Percentiles rank a stretch among this genome's conserved stretches.
Conservation (phyloP, 2,329 filamentous ascomycete genomes). For the Aureobasidium pullulans region DNA sequence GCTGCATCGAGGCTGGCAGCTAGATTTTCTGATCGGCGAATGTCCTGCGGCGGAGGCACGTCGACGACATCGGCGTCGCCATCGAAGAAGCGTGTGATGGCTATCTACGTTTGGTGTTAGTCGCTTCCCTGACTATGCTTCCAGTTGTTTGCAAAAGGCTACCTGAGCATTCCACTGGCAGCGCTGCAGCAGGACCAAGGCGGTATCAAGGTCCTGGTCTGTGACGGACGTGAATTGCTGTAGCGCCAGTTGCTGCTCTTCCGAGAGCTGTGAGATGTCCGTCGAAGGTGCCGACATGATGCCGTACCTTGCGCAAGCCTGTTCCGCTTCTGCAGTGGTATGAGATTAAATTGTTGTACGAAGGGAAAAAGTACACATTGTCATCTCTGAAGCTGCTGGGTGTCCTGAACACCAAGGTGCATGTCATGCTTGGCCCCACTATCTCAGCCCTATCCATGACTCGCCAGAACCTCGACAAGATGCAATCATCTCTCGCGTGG, state of each 20-base stretch:
- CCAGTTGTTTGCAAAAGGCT: slow-evolving; percentile 9
- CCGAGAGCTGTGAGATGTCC: slow-evolving; percentile 63
- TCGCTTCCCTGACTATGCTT: not conserved
- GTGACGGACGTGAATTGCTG: slow-evolving; percentile 87
- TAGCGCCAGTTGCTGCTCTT: slow-evolving; percentile 72
- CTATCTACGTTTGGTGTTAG: slow-evolving; percentile 55
- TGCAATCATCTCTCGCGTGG: not conserved
- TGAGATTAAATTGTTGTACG: not conserved
- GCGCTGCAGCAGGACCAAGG: slow-evolving; percentile 69
- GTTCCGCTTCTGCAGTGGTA: not conserved
- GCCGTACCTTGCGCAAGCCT: not conserved
- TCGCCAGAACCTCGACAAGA: not conserved
- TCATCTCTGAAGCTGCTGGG: not conserved
- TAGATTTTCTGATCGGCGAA: slow-evolving; percentile 65
- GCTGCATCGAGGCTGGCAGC: slow-evolving; percentile 41
- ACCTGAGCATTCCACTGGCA: slow-evolving; percentile 97
- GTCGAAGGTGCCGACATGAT: slow-evolving; percentile 34
- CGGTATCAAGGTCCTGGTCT: slow-evolving; percentile 68
- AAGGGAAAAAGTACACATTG: not conserved
- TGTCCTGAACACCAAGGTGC: not conserved
- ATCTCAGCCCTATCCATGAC: slow-evolving; percentile 1
- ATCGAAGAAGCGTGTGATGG: slow-evolving; percentile 95
- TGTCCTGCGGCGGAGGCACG: slow-evolving; percentile 51
- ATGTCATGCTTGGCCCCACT: slow-evolving; percentile 5
- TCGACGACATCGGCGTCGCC: slow-evolving; percentile 86